These are phyloP conservation scores for Monilinia fructigena DNA, from an alignment of 2,329 filamentous ascomycete species.

Conservation along the genomic window DNA sequence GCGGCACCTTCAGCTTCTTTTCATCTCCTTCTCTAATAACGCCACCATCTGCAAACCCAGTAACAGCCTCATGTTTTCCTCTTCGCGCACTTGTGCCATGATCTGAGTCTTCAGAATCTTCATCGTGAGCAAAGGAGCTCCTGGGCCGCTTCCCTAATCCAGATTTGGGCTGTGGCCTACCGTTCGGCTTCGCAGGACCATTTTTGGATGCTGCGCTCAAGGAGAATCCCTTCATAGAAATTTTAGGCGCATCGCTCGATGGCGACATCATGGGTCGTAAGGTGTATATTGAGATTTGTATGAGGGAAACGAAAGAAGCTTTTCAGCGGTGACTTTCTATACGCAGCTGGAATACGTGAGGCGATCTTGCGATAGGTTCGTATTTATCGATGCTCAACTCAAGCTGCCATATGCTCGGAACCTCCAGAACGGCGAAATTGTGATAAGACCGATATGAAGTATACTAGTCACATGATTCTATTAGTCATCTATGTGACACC, in stretches of 20 bases:
- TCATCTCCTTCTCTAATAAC: slow-evolving; percentile 42
- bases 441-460: too few relatives aligned
- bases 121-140: slow-evolving; percentile 55
- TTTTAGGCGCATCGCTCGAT: slow-evolving; percentile 37
- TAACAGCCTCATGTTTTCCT: slow-evolving; percentile 49
- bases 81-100: slow-evolving; percentile 44
- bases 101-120: slow-evolving; percentile 48
- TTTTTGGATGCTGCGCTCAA: slow-evolving; percentile 41
- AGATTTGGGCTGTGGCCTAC: slow-evolving; percentile 33
- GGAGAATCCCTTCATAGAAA: slow-evolving; percentile 44
- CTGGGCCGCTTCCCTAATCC: slow-evolving; percentile 45
- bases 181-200: slow-evolving; percentile 31
- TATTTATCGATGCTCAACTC: neutral
- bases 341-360: neutral
- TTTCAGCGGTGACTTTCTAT: neutral
- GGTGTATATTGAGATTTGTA: slow-evolving; percentile 1
- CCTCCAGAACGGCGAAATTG: too few relatives aligned
- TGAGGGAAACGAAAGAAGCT: neutral
- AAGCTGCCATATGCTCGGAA: neutral
- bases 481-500: neutral
- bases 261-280: slow-evolving; percentile 31
- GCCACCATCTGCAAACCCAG: slow-evolving; percentile 51
- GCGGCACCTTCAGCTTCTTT: slow-evolving; percentile 37
- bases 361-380: neutral
- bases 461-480: neutral